phyloP scores from a whole-genome alignment of 2,329 filamentous ascomycete species.

The Penicillium sp. region DNA sequence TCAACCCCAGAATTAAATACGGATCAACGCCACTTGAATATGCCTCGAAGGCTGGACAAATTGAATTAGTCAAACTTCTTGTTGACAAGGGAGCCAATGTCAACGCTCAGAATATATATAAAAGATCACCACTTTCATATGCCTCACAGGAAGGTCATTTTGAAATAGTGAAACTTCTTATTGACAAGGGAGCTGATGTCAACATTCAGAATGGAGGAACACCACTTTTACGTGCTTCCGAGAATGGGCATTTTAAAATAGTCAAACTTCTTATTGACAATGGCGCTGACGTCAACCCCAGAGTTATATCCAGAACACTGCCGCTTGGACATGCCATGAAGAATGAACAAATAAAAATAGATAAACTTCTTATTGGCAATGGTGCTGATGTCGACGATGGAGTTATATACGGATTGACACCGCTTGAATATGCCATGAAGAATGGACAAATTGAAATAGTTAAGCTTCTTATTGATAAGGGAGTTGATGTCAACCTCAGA shows the following conservation, averaged over 20 bases:
- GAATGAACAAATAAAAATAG: no score
- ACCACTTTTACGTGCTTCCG: not conserved
- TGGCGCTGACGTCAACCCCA: not conserved
- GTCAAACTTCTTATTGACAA: slow-evolving; percentile 12
- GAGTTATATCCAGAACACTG: no score
- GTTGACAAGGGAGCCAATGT: not conserved
- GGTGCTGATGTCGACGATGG: no score
- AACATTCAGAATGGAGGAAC: not conserved
- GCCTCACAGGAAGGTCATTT: slow-evolving; percentile 2
- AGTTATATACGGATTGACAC: no score
- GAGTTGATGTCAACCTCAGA: no score
- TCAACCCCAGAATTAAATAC: slow-evolving; percentile 1
- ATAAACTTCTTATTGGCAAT: no score
- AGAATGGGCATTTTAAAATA: slow-evolving; percentile 6
- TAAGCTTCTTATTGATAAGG: no score
- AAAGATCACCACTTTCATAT: not conserved
- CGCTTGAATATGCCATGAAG: no score
- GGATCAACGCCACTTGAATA: not conserved
- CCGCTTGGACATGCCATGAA: no score
- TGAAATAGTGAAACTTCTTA: slow-evolving; percentile 2
- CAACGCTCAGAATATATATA: no score
- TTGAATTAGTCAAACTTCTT: slow-evolving; percentile 11
- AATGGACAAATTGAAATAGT: no score
- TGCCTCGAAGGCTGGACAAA: slow-evolving; percentile 2
- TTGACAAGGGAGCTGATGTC: no score